Base-by-base conservation (phyloP, 2,329 filamentous ascomycete species). In the Colletotrichum nymphaeae region DNA sequence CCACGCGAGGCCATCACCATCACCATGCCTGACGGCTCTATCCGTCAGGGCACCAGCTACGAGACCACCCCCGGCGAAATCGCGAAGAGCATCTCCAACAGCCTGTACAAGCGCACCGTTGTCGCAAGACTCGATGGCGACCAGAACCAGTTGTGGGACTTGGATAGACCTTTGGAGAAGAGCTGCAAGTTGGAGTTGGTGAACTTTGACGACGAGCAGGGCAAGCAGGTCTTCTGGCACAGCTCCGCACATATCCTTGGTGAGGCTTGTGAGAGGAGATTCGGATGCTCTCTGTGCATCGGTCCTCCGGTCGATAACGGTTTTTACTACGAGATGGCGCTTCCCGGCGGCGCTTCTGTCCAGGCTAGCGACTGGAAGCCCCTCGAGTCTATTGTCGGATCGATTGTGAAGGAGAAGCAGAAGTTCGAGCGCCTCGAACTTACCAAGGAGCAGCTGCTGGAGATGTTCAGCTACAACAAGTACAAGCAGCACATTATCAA, bases 401-500 rank as follows among this genome's bases (percentile, higher is more conserved):
- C 92, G 81, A 95, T 97, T 76, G 94, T 97, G 84, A 98, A 98
- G 88, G 95, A 98, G 85, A 98, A 97, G 88, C 96, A 98, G 84
- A 92, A 92, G 64, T 98, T 98, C 81, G 94, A 98, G 87, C 92
- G 97, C 73, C 87, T 98, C 60, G 93, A 93, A 76, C 90, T 98
- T 80, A 93, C 93, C 76, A 98, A 98, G 85, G 93, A 96, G 67
- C 93, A 98, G 77, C 89, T 98, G 63, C 90, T 97, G 65, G 95
- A 98, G 62, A 78, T 75, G 94, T 98, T 98, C 87, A 91, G 92
- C 78, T 97, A 97, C 88, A 98, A 97, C 89, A 97, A 97, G 83
- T 98, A 98, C 88, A 98, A 99, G 90, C 92, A 97, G 82, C 94
- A 98, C 83, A 97, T 98, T 83, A 98, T 99, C 86, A 93, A 95